These are phyloP conservation scores for Solanum pennellii DNA, from an alignment of 257 asterid species.

Conservation along the genomic window DNA sequence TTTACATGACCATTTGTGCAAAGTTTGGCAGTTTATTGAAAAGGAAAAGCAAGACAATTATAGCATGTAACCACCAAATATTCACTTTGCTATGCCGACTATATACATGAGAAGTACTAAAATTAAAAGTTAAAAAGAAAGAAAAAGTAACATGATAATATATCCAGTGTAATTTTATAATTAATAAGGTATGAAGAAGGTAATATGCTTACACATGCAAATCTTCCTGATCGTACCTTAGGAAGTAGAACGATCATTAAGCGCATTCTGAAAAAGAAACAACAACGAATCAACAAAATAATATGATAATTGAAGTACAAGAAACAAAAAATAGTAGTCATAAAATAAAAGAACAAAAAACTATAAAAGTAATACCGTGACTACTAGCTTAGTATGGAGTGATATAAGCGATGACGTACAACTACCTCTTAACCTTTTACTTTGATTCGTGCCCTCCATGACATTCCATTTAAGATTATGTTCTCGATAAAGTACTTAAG, in stretches of 20 bases:
- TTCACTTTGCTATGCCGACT: neutral
- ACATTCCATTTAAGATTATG: neutral
- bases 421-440: neutral
- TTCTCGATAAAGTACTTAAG: neutral
- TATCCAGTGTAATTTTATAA: neutral
- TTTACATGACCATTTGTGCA: neutral
- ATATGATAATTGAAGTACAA: neutral
- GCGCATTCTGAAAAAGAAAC: neutral
- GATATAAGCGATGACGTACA: neutral
- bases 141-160: neutral
- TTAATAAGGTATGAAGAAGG: fast-evolving
- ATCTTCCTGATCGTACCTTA: neutral
- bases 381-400: neutral
- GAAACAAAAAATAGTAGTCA: no score
- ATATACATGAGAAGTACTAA: neutral
- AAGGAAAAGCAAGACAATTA: neutral
- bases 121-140: neutral
- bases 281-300: neutral
- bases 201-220: neutral
- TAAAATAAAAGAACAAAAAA: neutral
- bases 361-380: neutral
- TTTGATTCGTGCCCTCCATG: fast-evolving
- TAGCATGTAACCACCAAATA: neutral
- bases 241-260: neutral
- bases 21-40: neutral